Evolutionary conservation across 2,329 filamentous ascomycete species (phyloP), one percentile per base, ranked within the genome.

Genomic region (Lasiodiplodia theobromae): DNA sequence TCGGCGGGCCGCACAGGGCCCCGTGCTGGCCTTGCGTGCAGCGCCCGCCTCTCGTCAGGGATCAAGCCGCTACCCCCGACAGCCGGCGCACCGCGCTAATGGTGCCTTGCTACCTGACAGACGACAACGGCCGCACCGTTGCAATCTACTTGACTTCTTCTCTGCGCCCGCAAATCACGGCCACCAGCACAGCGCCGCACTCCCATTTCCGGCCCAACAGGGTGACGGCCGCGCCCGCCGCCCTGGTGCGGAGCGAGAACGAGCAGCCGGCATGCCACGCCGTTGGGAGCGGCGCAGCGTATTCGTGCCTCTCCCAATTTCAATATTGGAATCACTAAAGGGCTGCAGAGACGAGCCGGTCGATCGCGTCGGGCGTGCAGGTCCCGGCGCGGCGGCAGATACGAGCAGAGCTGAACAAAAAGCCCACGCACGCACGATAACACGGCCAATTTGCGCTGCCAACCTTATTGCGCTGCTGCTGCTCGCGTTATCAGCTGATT

Each of bases 1-100:
- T 66, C 63, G 31, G 11, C 34, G 51, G 63, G 63, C 63, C 63
- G 34, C 49, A 34, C 14, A 34, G 49, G 63, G 51, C 37, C 23
- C 63, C 12, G 63, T 66, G 63, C 63, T 51, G 60, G 60, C 31
- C 23, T 62, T 62, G 58, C 58, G 58, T 60, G 56, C 56, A 60
- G 56, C 56, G 52, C 51, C 51, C 52, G 16, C 25, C 52, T 54
- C 52, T 54, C 56, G 57, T 38, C 57, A 38, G 57, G 57, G 57
- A 28, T 44, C 14, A 38, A 6, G 28, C 34, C 57, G 14, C 57
- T 28, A 14, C 38, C 57, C 57, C 57, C 57, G 57, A 23, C 58
- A 37, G 40, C 57, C 58, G 58, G n/a, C 25, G 40, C 40, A 16
- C 56, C 23, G 38, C 57, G 54, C 54, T 57, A 31, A 28, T 62